Conservation (phyloP, 352 stramenopile genomes). For the Phytopythium oedochilum region DNA sequence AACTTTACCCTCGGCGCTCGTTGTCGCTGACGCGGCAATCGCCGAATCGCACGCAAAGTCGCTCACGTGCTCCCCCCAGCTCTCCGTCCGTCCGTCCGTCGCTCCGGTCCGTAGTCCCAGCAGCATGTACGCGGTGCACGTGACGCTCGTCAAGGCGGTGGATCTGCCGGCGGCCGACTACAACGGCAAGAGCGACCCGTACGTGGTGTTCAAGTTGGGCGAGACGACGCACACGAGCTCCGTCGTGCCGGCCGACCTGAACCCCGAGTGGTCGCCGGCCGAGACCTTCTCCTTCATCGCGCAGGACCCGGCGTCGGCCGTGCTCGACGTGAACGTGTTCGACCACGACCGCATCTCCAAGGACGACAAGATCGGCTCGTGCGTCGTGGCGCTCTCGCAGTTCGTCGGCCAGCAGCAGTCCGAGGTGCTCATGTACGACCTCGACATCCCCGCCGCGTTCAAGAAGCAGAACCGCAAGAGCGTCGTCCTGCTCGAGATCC, state of each 20-base stretch:
- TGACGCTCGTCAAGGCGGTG: slow-evolving; percentile 63
- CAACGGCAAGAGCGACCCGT: slow-evolving; percentile 83
- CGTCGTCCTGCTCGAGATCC: slow-evolving; percentile 70
- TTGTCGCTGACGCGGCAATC: too few species aligned
- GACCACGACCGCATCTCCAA: slow-evolving; percentile 73
- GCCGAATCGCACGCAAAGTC: slow-evolving; percentile 1
- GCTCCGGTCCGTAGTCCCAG: neutral
- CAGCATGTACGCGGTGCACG: slow-evolving; percentile 56
- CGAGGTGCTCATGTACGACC: slow-evolving; percentile 63
- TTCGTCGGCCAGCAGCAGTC: slow-evolving; percentile 35
- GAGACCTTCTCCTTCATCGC: slow-evolving; percentile 65
- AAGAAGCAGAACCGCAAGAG: slow-evolving; percentile 66
- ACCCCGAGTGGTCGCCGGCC: slow-evolving; percentile 62
- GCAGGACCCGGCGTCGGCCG: slow-evolving; percentile 41
- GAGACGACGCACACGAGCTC: slow-evolving; percentile 67
- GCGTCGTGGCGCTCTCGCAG: slow-evolving; percentile 40
- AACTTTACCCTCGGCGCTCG: too few species aligned
- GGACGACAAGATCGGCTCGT: slow-evolving; percentile 74
- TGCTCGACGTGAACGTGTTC: slow-evolving; percentile 64
- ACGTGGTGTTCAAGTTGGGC: slow-evolving; percentile 71
- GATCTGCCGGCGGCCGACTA: slow-evolving; percentile 73
- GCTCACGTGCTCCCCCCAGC: neutral
- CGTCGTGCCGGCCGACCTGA: slow-evolving; percentile 45
- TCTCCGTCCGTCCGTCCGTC: neutral
- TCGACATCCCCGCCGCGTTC: slow-evolving; percentile 45